These are phyloP conservation scores for Tetraselmis chui DNA, from an alignment of 139 green algal genomes.

Conservation along the genomic window DNA sequence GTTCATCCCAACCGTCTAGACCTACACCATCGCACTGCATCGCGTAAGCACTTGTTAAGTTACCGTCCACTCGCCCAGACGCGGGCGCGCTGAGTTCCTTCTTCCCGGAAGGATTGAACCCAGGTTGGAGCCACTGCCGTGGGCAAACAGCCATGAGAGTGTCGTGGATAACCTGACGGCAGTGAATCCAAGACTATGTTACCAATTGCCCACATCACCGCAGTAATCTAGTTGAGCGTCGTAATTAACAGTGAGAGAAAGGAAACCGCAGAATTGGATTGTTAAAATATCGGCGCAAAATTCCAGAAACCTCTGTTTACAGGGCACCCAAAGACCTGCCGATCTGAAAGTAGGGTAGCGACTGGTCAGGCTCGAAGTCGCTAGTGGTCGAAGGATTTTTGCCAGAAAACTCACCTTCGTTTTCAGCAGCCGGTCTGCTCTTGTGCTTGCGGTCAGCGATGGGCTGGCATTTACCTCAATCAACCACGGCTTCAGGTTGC, in stretches of 20 bases:
- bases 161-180: neutral
- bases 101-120: neutral
- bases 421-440: neutral
- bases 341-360: too few relatives aligned
- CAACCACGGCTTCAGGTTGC: constrained; percentile 60
- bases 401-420: neutral
- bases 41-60: neutral
- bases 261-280: neutral
- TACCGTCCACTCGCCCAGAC: neutral
- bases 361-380: too few relatives aligned
- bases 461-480: constrained; percentile 42
- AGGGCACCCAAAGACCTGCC: too few relatives aligned
- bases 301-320: too few relatives aligned
- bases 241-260: neutral
- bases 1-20: neutral
- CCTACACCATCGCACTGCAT: neutral
- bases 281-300: too few relatives aligned
- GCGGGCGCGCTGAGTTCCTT: neutral
- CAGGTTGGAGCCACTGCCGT: neutral
- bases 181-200: neutral
- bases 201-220: too few relatives aligned
- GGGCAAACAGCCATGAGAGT: neutral
- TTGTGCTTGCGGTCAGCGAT: constrained; percentile 32
- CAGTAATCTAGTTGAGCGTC: neutral
- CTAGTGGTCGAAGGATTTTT: too few relatives aligned